A percentile compares a stretch with the other conserved stretches of the same genome.
phyloP scores from a whole-genome alignment of 805 yeast genomes.

The Nakazawaea sp. region DNA sequence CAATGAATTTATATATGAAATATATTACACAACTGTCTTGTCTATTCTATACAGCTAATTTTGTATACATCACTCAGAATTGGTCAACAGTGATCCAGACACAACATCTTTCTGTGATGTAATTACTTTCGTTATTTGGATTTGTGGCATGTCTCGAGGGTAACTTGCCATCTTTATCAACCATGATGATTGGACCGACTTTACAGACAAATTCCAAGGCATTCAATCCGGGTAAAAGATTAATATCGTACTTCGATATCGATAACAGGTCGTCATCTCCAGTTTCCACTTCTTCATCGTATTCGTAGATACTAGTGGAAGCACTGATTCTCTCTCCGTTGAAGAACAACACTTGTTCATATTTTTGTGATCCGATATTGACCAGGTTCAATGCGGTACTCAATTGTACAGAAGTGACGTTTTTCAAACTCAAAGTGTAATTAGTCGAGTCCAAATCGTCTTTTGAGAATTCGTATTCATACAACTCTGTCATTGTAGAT shows the following conservation, averaged over 20 bases:
- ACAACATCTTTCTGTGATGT: conserved; percentile 25
- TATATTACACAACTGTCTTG: neutral
- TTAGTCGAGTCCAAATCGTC: conserved; percentile 2
- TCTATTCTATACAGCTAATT: too few relatives aligned
- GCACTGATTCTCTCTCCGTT: conserved; percentile 11
- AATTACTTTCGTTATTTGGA: conserved; percentile 15
- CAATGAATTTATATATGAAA: neutral
- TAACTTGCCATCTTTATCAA: conserved; percentile 15
- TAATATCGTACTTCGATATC: conserved; percentile 34
- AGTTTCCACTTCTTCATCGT: neutral
- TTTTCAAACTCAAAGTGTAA: conserved; percentile 7
- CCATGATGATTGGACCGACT: conserved; percentile 20
- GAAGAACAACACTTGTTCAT: conserved; percentile 9
- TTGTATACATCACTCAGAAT: too few relatives aligned
- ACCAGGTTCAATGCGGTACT: conserved; percentile 4
- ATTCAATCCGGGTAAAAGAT: conserved; percentile 40
- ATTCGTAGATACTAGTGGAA: conserved; percentile 5
- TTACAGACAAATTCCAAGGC: conserved; percentile 31
- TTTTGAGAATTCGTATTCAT: conserved; percentile 1
- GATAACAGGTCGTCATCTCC: neutral
- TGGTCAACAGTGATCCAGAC: conserved; percentile 34
- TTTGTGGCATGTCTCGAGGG: conserved; percentile 14
- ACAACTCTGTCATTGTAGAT: conserved; percentile 1
- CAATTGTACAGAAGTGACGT: conserved; percentile 3
- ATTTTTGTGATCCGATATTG: conserved; percentile 8